These are phyloP conservation scores for Talaromyces sp. DNA, from an alignment of 2,329 filamentous ascomycete genomes.

Conservation along the genomic window DNA sequence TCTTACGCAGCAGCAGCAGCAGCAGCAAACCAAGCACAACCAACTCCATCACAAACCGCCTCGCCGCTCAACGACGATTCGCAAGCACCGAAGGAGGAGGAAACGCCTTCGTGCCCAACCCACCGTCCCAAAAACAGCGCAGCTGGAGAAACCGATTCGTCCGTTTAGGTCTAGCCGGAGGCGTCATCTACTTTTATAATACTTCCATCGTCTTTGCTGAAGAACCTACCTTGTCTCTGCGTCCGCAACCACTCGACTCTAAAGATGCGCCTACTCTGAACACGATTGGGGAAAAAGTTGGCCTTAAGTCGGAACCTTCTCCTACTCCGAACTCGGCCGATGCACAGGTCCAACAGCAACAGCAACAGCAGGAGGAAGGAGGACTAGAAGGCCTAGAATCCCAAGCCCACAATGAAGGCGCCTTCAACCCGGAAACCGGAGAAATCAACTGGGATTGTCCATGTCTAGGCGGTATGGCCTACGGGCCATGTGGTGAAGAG, in stretches of 20 bases:
- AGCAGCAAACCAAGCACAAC: constrained; percentile 5
- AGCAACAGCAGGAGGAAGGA: constrained; percentile 19
- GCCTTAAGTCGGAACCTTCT: constrained; percentile 7
- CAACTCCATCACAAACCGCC: constrained; percentile 7
- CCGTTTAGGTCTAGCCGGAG: constrained; percentile 71
- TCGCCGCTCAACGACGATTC: constrained; percentile 10
- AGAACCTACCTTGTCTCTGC: constrained; percentile 52
- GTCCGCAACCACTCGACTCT: constrained; percentile 25
- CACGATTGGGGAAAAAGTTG: constrained; percentile 52
- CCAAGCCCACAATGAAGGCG: constrained; percentile 79
- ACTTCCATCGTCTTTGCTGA: constrained; percentile 84
- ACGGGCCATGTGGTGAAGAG: constrained; percentile 91
- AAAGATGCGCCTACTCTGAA: constrained; percentile 58
- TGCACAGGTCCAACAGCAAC: constrained; percentile 10
- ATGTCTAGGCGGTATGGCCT: constrained; percentile 92
- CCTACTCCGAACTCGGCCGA: constrained; percentile 6
- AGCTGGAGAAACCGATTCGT: constrained; percentile 73
- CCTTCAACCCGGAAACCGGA: constrained; percentile 96
- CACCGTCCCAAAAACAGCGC: constrained; percentile 60
- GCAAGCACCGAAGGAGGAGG: constrained; percentile 13
- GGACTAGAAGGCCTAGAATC: constrained; percentile 60
- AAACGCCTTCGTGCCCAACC: constrained; percentile 26
- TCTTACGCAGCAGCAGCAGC: constrained; percentile 11
- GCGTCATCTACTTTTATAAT: constrained; percentile 87
- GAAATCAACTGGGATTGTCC: constrained; percentile 99